Conservation (phyloP, 164 flowering plant species). For the Paratinospora sagittata region DNA sequence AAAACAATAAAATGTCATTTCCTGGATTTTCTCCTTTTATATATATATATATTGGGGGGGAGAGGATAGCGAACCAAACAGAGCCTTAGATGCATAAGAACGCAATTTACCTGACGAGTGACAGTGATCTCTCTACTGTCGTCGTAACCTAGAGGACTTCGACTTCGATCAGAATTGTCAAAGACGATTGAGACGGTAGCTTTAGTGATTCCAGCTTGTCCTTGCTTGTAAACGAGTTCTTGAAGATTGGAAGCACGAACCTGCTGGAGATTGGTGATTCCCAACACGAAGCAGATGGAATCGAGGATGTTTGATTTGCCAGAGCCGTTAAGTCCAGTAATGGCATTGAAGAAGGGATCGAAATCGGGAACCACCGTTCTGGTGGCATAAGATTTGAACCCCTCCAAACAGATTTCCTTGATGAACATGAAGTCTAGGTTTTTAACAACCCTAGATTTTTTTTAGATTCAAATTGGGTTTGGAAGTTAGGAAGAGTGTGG, state of each 20-base stretch:
- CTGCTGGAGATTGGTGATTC: conserved; percentile 95
- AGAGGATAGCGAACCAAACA: too few relatives aligned
- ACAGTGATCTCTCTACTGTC: conserved; percentile 86
- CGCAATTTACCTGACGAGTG: conserved; percentile 71
- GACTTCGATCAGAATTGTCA: conserved; percentile 64
- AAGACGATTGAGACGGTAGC: conserved; percentile 96
- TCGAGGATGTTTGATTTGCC: conserved; percentile 97
- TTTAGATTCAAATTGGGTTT: neutral
- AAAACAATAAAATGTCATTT: too few relatives aligned
- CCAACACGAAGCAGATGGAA: conserved; percentile 91
- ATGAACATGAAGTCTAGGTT: conserved; percentile 45
- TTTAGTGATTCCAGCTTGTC: conserved; percentile 97
- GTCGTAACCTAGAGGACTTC: conserved; percentile 95
- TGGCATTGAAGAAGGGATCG: conserved; percentile 93
- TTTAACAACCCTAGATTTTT: neutral
- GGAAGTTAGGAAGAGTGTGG: too few relatives aligned
- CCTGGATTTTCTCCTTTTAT: too few relatives aligned
- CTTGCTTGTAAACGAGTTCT: conserved; percentile 99
- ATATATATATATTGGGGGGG: too few relatives aligned
- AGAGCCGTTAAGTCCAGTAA: conserved; percentile 93
- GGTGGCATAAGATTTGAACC: conserved; percentile 97
- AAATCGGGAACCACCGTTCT: conserved; percentile 90
- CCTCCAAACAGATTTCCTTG: conserved; percentile 87
- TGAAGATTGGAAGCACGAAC: conserved; percentile 96
- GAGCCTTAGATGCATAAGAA: neutral